Conservation (phyloP, 148 eudicot species). For the Camellia japonica region DNA sequence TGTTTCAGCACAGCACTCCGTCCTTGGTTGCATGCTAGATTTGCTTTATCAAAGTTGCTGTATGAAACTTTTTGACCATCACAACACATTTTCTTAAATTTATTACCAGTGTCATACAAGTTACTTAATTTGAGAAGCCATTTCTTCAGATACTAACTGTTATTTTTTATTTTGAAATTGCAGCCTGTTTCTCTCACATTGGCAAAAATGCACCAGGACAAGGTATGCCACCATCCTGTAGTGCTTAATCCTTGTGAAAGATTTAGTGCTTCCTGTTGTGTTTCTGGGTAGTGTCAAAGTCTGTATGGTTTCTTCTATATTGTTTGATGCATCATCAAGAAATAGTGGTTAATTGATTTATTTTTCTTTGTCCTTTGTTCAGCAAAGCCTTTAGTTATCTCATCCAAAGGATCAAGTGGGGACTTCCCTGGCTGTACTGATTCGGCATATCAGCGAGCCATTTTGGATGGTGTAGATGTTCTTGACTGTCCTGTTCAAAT, state of each 20-base stretch:
- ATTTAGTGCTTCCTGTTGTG: slow-evolving; percentile 9
- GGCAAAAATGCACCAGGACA: slow-evolving; percentile 35
- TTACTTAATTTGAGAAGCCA: too few species aligned
- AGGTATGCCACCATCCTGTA: slow-evolving; percentile 36
- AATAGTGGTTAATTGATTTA: background rate
- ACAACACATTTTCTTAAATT: too few species aligned
- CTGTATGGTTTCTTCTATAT: background rate
- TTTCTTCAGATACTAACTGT: slow-evolving; percentile 25
- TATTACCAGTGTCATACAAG: too few species aligned
- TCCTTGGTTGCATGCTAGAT: too few species aligned
- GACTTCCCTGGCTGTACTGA: slow-evolving; percentile 79
- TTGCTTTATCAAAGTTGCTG: too few species aligned
- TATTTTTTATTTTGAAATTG: background rate
- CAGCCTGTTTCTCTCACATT: slow-evolving; percentile 82
- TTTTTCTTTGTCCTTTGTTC: slow-evolving; percentile 23
- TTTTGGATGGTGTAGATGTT: slow-evolving; percentile 78
- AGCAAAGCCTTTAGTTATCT: slow-evolving; percentile 60
- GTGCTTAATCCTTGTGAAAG: background rate
- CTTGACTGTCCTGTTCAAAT: slow-evolving; percentile 89
- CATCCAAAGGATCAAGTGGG: slow-evolving; percentile 79
- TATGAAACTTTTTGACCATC: too few species aligned
- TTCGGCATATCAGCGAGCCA: slow-evolving; percentile 59
- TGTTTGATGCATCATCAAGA: background rate
- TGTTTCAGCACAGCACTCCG: too few species aligned
- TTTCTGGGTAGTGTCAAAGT: background rate